Percentiles rank a stretch among this genome's conserved stretches.
phyloP scores from a whole-genome alignment of 1,284 basidiomycete genomes.

The Ceratobasidium sp. region DNA sequence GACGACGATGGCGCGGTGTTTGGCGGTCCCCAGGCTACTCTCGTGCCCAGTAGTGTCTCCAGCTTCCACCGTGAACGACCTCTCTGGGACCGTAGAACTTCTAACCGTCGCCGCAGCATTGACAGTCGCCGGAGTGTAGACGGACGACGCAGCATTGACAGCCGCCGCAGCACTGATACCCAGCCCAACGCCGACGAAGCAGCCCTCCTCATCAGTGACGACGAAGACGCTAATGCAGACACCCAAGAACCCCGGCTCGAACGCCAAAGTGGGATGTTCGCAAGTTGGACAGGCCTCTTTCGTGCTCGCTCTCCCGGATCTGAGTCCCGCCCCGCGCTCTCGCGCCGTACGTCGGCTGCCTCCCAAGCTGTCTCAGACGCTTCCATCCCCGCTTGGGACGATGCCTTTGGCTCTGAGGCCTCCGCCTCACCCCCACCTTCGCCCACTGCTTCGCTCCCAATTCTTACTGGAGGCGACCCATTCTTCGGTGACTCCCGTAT shows the following conservation, averaged over 20 bases:
- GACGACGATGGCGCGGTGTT: slow-evolving; percentile 74
- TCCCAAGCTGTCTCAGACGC: slow-evolving; percentile 38
- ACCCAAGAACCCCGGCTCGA: slow-evolving; percentile 67
- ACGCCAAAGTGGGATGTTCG: slow-evolving; percentile 60
- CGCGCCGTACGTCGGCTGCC: slow-evolving; percentile 49
- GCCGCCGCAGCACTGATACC: slow-evolving; percentile 51
- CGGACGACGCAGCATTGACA: slow-evolving; percentile 61
- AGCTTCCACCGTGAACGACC: slow-evolving; percentile 73
- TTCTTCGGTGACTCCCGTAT: slow-evolving; percentile 82
- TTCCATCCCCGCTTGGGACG: slow-evolving; percentile 49
- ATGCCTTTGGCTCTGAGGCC: slow-evolving; percentile 52
- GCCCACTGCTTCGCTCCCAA: slow-evolving; percentile 68
- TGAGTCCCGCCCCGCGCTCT: slow-evolving; percentile 54
- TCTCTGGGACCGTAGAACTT: slow-evolving; percentile 55
- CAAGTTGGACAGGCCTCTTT: slow-evolving; percentile 78
- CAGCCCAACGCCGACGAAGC: slow-evolving; percentile 44
- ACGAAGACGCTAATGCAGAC: slow-evolving; percentile 61
- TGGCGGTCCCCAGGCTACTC: slow-evolving; percentile 75
- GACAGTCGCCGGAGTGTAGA: slow-evolving; percentile 54
- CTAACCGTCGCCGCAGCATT: slow-evolving; percentile 17
- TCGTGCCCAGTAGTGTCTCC: slow-evolving; percentile 78
- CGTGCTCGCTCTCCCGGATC: slow-evolving; percentile 78
- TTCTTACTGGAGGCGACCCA: slow-evolving; percentile 72
- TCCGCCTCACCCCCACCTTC: slow-evolving; percentile 65
- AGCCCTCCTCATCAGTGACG: slow-evolving; percentile 46